These are phyloP conservation scores for Clavariopsis aquatica DNA, from an alignment of 495 filamentous ascomycete genomes.

Conservation along the genomic window DNA sequence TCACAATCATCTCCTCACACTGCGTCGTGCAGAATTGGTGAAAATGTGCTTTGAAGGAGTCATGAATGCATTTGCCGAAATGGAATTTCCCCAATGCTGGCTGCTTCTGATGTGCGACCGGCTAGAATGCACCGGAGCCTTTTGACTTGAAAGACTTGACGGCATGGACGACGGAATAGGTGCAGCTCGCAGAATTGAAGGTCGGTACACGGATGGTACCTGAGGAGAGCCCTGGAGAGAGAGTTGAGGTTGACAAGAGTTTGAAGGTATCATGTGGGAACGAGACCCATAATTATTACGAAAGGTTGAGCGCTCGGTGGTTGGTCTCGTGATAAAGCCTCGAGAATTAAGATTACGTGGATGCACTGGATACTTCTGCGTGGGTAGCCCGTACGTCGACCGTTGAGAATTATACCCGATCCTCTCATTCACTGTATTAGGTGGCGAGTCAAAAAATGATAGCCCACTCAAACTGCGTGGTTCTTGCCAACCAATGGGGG, in stretches of 20 bases:
- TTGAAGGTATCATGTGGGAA: not conserved
- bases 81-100: not conserved
- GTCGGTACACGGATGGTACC: slow-evolving; percentile 4
- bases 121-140: not conserved
- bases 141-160: not conserved
- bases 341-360: slow-evolving; percentile 12
- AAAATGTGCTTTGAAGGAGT: slow-evolving; percentile 8
- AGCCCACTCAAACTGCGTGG: slow-evolving; percentile 36
- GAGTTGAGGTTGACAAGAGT: not conserved
- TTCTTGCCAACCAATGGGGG: slow-evolving; percentile 15
- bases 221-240: not conserved
- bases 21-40: slow-evolving; percentile 9
- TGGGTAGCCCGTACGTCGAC: not conserved
- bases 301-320: not conserved
- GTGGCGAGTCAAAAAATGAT: slow-evolving; percentile 33
- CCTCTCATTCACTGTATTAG: slow-evolving; percentile 17
- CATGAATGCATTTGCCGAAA: not conserved
- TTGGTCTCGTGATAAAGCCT: slow-evolving; percentile 21
- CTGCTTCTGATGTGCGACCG: slow-evolving; percentile 16
- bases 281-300: not conserved
- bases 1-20: slow-evolving; percentile 11
- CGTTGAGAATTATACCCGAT: slow-evolving; percentile 4
- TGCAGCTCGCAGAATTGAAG: slow-evolving; percentile 13
- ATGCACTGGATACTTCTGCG: not conserved
- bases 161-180: slow-evolving; percentile 22